Percentiles rank a stretch among this genome's conserved stretches.
These are phyloP conservation scores for Dactylellina leptospora DNA, from an alignment of 2,329 filamentous ascomycete genomes.

Conservation along the genomic window DNA sequence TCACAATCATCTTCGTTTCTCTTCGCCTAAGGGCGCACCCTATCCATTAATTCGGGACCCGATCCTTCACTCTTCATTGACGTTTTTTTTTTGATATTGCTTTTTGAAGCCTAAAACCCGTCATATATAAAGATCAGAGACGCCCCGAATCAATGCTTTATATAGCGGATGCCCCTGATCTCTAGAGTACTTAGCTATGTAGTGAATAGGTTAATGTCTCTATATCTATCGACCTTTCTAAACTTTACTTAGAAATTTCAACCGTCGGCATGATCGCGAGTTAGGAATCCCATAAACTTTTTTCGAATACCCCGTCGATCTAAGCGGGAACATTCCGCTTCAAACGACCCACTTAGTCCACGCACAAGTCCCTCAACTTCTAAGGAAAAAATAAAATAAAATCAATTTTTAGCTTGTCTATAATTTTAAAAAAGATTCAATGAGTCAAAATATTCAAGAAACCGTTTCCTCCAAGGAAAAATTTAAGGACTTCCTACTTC, in stretches of 20 bases:
- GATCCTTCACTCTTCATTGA: constrained; percentile 15
- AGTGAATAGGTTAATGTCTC: not conserved
- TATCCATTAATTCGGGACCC: not conserved
- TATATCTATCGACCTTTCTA: not conserved
- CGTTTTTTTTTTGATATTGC: not conserved
- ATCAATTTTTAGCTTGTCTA: not conserved
- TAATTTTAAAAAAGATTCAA: constrained; percentile 11
- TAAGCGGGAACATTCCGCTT: not conserved
- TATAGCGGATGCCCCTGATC: not conserved
- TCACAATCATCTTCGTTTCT: not conserved
- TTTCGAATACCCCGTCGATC: not conserved
- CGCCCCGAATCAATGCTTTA: not conserved
- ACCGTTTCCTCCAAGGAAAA: not conserved
- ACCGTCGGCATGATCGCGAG: constrained; percentile 23
- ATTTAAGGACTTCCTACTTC: constrained; percentile 22
- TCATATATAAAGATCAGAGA: not conserved
- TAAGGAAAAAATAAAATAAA: constrained; percentile 2
- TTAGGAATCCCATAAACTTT: not conserved
- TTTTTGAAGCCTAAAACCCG: not conserved
- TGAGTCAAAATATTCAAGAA: constrained; percentile 17
- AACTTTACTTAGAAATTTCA: not conserved
- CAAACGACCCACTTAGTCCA: constrained; percentile 21
- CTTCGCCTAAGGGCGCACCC: not conserved
- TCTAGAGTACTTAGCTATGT: not conserved
- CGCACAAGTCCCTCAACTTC: constrained; percentile 6